These are phyloP conservation scores for Calonectria henricotiae DNA, from an alignment of 2,329 filamentous ascomycete genomes.

Conservation along the genomic window DNA sequence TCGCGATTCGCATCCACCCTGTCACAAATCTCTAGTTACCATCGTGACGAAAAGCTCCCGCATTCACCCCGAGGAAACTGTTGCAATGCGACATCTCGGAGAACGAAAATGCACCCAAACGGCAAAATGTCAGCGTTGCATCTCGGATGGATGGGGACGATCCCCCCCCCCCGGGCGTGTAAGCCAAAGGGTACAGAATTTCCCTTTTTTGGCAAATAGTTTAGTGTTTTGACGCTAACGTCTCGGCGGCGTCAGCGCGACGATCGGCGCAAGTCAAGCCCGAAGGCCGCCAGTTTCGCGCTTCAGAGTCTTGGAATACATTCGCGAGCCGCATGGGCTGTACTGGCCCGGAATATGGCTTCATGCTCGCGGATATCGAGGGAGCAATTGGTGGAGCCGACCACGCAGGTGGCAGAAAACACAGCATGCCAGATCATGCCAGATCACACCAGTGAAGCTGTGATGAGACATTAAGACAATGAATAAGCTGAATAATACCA, in stretches of 20 bases:
- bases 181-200: conserved; percentile 21
- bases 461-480: too few relatives aligned
- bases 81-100: background rate
- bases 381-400: background rate
- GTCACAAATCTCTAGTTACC: background rate
- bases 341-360: background rate
- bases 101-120: conserved; percentile 9
- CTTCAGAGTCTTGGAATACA: background rate
- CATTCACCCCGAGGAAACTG: background rate
- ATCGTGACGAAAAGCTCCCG: conserved; percentile 1
- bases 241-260: conserved; percentile 16
- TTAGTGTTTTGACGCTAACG: background rate
- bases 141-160: background rate
- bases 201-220: conserved; percentile 24
- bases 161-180: background rate
- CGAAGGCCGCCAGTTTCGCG: background rate
- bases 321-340: background rate
- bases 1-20: background rate
- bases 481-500: too few relatives aligned
- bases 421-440: too few relatives aligned
- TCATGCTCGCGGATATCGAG: background rate
- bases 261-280: background rate
- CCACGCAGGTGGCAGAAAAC: background rate
- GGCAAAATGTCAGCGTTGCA: background rate
- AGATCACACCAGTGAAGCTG: too few relatives aligned